Evolutionary conservation across 257 asterid species (phyloP), one percentile per base, ranked within the genome.

Genomic region (Ilex aquifolium): DNA sequence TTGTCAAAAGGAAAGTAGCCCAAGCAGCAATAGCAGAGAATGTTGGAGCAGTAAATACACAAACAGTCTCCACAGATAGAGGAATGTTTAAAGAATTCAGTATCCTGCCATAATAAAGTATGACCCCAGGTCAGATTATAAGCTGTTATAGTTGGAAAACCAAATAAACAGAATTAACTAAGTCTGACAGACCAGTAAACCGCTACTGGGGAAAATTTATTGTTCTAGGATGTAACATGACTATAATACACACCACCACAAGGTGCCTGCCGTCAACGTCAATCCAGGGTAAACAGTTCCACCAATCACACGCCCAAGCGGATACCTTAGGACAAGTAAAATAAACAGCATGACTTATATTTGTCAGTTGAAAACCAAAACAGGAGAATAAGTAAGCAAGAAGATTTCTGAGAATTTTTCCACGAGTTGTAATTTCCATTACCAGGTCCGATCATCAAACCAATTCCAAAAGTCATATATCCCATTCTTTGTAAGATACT

Each of bases 371-470:
- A 53, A 4, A 3, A 53, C 6, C 10, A 7, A 7, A 17, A 21
- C 15, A 59, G 30, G 32, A 39, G 59, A 53, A 39, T 32, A 13
- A 1, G 42, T 8, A 36, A 36, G 8, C 42, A 55, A 62, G 39
- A 7, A 57, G 7, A 62, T 40, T 53, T n/a, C 32, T 30, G 29
- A 48, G 57, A 15, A 60, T 40, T 17, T 53, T 15, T n/a, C 51
- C 74, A 65, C 16, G 48, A 66, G 44, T 32, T 60, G 52, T 58
- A 13, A 62, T 44, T 70, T 77, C 50, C 51, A 57, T 82, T 90
- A 93, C 99, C 99, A 93, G 69, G 99, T 93, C 31, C 97, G 94
- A 76, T 93, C 97, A 61, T 93, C 99, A 82, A 93, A 93, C 97
- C 97, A 93, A 60, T 93, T 93, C 99, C 99, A 93, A 72, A 93